Conservation (phyloP, 352 stramenopile species). For the Phytophthora quininea region DNA sequence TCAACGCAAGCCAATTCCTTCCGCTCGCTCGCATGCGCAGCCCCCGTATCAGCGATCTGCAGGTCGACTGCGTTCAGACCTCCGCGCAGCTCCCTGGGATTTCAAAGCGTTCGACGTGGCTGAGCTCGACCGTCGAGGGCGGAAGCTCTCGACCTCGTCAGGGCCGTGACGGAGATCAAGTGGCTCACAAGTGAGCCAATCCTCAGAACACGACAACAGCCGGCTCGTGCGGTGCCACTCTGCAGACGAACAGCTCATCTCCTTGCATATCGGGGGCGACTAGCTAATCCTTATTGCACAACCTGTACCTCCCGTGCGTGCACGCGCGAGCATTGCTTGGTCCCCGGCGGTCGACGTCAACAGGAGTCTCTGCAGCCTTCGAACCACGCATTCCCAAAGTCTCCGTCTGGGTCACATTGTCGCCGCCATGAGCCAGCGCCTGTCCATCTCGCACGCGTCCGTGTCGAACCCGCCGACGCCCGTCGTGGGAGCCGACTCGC, state of each 20-base stretch:
- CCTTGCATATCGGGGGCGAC: conserved; percentile 21
- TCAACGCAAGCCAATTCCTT: not conserved
- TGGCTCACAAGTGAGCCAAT: conserved; percentile 3
- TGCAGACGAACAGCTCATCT: conserved; percentile 9
- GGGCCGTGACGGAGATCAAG: not conserved
- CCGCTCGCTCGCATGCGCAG: not conserved
- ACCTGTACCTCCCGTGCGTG: conserved; percentile 8
- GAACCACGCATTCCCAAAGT: conserved; percentile 24
- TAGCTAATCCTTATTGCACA: conserved; percentile 26
- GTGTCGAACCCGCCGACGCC: conserved; percentile 30
- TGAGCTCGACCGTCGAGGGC: not conserved
- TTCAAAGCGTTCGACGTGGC: not conserved
- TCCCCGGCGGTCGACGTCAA: conserved; percentile 15
- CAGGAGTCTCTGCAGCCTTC: too few species aligned
- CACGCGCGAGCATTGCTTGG: conserved; percentile 21
- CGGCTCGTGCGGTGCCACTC: not conserved
- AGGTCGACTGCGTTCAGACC: not conserved
- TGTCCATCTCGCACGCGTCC: conserved; percentile 30
- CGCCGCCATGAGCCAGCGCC: conserved; percentile 24
- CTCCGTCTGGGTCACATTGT: conserved; percentile 10
- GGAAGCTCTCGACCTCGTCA: conserved; percentile 1
- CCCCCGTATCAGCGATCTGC: not conserved
- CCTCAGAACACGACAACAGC: not conserved
- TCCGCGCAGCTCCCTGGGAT: not conserved
- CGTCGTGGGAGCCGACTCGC: not conserved